phyloP scores from a whole-genome alignment of 306 rosid genomes.

The Pachyrhizus erosus region DNA sequence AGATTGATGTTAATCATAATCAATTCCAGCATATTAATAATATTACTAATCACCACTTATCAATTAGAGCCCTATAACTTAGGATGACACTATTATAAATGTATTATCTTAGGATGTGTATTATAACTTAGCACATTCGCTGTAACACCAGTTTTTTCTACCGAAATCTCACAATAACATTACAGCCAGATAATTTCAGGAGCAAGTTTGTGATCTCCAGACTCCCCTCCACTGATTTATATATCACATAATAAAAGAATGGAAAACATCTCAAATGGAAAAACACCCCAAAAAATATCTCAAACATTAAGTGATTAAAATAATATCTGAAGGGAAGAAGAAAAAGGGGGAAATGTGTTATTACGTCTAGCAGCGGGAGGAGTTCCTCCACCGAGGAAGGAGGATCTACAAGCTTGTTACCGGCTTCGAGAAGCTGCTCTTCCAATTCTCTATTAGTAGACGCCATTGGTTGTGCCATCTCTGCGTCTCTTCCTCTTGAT shows the following conservation, averaged over 20 bases:
- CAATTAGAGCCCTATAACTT: not conserved
- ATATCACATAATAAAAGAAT: no score
- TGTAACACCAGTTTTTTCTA: no score
- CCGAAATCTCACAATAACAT: no score
- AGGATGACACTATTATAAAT: no score
- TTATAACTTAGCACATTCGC: not conserved
- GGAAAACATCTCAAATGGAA: not conserved
- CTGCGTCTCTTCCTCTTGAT: conserved; percentile 54
- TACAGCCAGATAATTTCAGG: no score
- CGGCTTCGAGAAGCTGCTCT: conserved; percentile 71
- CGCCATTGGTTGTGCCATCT: conserved; percentile 64
- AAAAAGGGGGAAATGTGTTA: no score
- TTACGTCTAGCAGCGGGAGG: conserved; percentile 80
- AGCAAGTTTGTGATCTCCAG: not conserved
- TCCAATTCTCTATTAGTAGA: conserved; percentile 63
- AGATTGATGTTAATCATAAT: not conserved
- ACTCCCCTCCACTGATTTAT: no score
- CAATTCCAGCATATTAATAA: not conserved
- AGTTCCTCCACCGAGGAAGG: conserved; percentile 80
- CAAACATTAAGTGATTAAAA: no score
- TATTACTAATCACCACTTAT: not conserved
- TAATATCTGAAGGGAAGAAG: no score
- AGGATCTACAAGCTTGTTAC: conserved; percentile 73
- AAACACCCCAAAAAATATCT: no score
- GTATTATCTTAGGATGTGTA: not conserved